phyloP scores from a whole-genome alignment of 2,329 filamentous ascomycete genomes.

The Leptographium radiaticola region DNA sequence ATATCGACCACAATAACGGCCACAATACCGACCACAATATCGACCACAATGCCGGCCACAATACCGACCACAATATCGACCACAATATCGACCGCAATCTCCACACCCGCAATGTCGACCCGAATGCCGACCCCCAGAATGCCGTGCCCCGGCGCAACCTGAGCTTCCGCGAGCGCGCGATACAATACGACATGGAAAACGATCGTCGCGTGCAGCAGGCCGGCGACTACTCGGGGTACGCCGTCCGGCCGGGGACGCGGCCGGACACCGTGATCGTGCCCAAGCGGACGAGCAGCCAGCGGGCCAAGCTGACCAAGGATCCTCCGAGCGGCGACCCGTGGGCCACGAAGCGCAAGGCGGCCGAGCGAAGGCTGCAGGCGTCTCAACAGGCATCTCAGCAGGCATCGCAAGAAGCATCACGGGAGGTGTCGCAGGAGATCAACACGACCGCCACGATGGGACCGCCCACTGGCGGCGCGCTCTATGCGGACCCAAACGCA shows the following conservation, averaged over 20 bases:
- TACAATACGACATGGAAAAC: constrained; percentile 17
- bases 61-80: constrained; percentile 8
- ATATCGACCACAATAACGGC: no score
- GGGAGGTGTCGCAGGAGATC: no score
- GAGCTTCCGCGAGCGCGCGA: constrained; percentile 47
- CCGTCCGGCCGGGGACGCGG: not conserved
- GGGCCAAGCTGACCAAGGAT: constrained; percentile 45
- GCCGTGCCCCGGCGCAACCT: constrained; percentile 35
- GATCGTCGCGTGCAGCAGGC: constrained; percentile 23
- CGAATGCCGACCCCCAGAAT: constrained; percentile 13
- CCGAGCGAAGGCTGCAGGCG: constrained; percentile 24
- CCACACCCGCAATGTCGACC: no score
- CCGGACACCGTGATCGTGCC: not conserved
- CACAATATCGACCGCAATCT: constrained; percentile 16
- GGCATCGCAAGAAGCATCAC: no score
- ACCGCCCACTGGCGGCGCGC: not conserved
- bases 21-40: not conserved
- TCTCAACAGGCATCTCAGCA: constrained; percentile 14
- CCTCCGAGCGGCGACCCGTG: constrained; percentile 38
- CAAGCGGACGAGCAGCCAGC: constrained; percentile 23
- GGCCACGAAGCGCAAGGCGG: constrained; percentile 28
- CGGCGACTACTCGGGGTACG: not conserved
- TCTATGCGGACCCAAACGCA: not conserved
- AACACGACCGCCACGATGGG: no score
- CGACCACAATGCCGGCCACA: constrained; percentile 15